phyloP scores from a whole-genome alignment of 371 early-diverging fungal species.

The Nematocida parisii region DNA sequence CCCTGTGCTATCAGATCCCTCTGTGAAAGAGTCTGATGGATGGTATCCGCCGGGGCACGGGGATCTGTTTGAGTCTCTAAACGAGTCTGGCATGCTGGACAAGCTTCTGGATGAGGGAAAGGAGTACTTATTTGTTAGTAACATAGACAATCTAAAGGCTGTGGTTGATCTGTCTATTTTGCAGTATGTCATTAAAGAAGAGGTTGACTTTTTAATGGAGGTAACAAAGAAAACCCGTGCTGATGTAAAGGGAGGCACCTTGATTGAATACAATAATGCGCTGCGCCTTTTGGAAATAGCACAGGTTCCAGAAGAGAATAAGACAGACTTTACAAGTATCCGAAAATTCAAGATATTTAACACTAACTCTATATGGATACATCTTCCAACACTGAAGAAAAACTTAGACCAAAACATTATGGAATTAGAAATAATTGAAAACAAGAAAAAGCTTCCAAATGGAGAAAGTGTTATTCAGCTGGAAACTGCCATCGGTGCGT shows the following conservation, averaged over 20 bases:
- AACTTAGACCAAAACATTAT: constrained; percentile 77
- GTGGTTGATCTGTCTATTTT: constrained; percentile 88
- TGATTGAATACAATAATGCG: constrained; percentile 89
- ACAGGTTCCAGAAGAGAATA: constrained; percentile 90
- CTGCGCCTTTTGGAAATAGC: constrained; percentile 95
- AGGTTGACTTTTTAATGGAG: constrained; percentile 94
- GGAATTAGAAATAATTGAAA: constrained; percentile 91
- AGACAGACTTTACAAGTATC: constrained; percentile 91
- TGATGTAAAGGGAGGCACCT: constrained; percentile 98
- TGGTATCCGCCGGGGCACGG: constrained; percentile 99
- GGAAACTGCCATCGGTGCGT: constrained; percentile 98
- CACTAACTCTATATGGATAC: constrained; percentile 98
- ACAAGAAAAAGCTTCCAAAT: constrained; percentile 74
- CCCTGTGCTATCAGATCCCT: constrained; percentile 76
- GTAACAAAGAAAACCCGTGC: constrained; percentile 98
- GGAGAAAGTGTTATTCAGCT: constrained; percentile 94
- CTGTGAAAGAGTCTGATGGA: constrained; percentile 39
- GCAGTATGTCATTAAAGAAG: constrained; percentile 80
- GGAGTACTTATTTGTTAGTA: constrained; percentile 95
- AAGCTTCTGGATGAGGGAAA: constrained; percentile 88
- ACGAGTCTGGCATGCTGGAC: constrained; percentile 87
- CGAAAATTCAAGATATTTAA: constrained; percentile 99
- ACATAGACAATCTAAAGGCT: constrained; percentile 98
- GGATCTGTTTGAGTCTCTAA: constrained; percentile 87
- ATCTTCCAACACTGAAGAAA: constrained; percentile 86